phyloP scores from a whole-genome alignment of 768 basidiomycete genomes.

The Boletus rubroflammeus region DNA sequence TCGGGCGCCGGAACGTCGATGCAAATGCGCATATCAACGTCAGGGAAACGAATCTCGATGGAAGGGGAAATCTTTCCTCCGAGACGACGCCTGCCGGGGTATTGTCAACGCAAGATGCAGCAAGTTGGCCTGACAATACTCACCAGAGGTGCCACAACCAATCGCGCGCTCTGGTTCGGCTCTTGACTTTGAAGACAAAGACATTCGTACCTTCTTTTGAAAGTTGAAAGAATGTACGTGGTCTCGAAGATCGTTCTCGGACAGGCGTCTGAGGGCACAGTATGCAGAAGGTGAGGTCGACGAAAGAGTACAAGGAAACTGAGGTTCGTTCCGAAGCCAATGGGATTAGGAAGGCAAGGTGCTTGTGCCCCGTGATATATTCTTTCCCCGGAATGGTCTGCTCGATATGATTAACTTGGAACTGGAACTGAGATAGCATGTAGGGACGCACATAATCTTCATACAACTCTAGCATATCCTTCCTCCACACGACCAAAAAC shows the following conservation, averaged over 20 bases:
- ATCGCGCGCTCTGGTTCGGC: conserved; percentile 73
- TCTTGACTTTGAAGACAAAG: conserved; percentile 82
- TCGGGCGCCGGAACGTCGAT: conserved; percentile 62
- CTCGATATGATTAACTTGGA: conserved; percentile 4
- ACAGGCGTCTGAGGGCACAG: conserved; percentile 57
- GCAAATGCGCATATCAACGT: conserved; percentile 60
- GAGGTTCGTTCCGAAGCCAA: conserved; percentile 57
- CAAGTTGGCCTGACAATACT: conserved; percentile 3
- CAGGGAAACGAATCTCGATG: conserved; percentile 70
- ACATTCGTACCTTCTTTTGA: conserved; percentile 71
- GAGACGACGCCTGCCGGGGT: conserved; percentile 54
- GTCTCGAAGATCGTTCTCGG: conserved; percentile 35
- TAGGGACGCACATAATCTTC: conserved; percentile 67
- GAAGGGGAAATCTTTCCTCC: conserved; percentile 67
- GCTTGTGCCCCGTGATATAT: conserved; percentile 66
- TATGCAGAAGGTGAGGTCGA: conserved; percentile 80
- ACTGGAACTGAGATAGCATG: background rate
- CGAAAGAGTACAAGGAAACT: conserved; percentile 83
- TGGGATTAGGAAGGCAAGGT: conserved; percentile 76
- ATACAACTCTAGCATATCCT: conserved; percentile 76
- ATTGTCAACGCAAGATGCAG: background rate
- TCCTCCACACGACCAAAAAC: conserved; percentile 83
- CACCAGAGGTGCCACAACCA: conserved; percentile 92
- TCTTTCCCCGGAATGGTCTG: conserved; percentile 67
- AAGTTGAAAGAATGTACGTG: conserved; percentile 47